Evolutionary conservation across 2,329 filamentous ascomycete species (phyloP).

Genomic region (Tolypocladium paradoxum): DNA sequence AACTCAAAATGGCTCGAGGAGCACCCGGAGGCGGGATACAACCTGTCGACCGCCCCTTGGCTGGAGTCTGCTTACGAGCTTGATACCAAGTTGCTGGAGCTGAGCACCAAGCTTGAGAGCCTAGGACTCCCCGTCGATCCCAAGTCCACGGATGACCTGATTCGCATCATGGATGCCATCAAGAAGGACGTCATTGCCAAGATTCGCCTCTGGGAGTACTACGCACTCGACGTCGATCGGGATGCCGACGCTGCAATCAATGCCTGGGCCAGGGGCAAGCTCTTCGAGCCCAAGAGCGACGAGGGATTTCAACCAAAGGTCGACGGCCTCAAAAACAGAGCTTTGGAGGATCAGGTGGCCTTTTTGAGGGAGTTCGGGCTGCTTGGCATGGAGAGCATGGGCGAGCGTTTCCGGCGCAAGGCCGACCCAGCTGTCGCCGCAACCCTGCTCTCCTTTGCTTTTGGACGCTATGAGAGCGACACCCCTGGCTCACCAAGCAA

Average conservation of each 20-base stretch:
- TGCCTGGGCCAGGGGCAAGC: constrained; percentile 56
- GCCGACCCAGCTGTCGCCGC: constrained; percentile 62
- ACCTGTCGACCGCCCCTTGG: constrained; percentile 78
- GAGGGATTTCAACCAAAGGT: constrained; percentile 22
- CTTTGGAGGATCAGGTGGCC: constrained; percentile 40
- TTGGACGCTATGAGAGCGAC: constrained; percentile 53
- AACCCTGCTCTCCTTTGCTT: constrained; percentile 29
- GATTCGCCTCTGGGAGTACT: constrained; percentile 87
- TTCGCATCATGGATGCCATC: constrained; percentile 72
- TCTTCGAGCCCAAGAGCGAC: constrained; percentile 39
- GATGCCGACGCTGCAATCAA: constrained; percentile 59
- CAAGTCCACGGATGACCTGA: constrained; percentile 58
- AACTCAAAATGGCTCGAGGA: constrained; percentile 91
- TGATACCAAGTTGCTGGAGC: constrained; percentile 54
- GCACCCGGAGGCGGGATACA: constrained; percentile 94
- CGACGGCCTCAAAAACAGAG: constrained; percentile 34
- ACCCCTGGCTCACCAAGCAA: constrained; percentile 32
- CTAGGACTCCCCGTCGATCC: constrained; percentile 69
- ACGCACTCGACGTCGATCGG: constrained; percentile 67
- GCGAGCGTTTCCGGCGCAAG: constrained; percentile 64
- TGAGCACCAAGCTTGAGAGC: constrained; percentile 62
- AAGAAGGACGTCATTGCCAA: constrained; percentile 69
- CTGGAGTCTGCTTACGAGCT: constrained; percentile 53
- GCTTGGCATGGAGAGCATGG: constrained; percentile 59
- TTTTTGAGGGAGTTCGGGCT: constrained; percentile 63